Conservation (phyloP, 495 filamentous ascomycete genomes). For the Neurospora discreta region DNA sequence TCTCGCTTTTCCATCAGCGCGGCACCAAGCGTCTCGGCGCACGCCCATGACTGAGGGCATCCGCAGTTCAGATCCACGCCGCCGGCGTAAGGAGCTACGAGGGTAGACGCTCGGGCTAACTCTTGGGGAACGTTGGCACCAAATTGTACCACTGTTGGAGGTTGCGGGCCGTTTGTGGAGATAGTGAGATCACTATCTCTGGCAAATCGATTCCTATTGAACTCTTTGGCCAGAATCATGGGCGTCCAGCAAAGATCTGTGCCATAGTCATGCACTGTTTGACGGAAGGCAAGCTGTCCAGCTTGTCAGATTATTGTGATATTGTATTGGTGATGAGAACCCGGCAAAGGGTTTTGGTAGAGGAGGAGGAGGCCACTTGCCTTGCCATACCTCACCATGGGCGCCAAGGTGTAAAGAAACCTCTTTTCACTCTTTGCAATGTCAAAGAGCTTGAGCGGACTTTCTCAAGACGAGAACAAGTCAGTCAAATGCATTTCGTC, state of each 20-base stretch:
- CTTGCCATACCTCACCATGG: conserved; percentile 61
- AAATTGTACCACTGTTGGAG: conserved; percentile 53
- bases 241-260: conserved; percentile 58
- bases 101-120: conserved; percentile 46
- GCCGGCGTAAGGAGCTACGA: conserved; percentile 46
- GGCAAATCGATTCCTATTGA: conserved; percentile 46
- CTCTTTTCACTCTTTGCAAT: conserved; percentile 38
- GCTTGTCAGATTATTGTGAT: background rate
- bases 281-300: conserved; percentile 47
- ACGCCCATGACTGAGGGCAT: conserved; percentile 60
- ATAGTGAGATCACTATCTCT: conserved; percentile 43
- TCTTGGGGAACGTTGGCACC: conserved; percentile 44
- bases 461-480: conserved; percentile 11
- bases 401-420: conserved; percentile 47
- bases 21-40: conserved; percentile 49
- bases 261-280: conserved; percentile 46
- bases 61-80: conserved; percentile 61
- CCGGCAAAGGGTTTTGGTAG: background rate
- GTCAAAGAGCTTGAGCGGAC: conserved; percentile 49
- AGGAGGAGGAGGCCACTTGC: conserved; percentile 9
- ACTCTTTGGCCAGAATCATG: conserved; percentile 64
- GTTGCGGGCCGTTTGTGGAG: conserved; percentile 31
- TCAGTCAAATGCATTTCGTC: conserved; percentile 7
- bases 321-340: background rate
- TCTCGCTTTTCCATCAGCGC: conserved; percentile 49